Conservation (phyloP, 352 stramenopile genomes). For the Globisporangium polare region DNA sequence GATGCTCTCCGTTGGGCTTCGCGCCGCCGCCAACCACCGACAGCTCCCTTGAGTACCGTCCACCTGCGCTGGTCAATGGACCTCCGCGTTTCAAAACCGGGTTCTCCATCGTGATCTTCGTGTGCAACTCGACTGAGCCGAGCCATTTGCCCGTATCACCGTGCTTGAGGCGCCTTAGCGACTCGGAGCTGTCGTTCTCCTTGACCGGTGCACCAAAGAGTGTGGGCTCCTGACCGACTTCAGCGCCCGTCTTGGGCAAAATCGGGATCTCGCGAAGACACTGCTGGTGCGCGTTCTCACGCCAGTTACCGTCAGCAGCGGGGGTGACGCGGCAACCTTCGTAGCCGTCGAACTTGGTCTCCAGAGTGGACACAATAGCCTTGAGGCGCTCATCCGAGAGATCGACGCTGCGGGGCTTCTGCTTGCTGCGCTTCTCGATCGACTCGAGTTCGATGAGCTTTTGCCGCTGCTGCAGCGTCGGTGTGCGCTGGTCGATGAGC, state of each 20-base stretch:
- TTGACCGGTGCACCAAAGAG: constrained; percentile 46
- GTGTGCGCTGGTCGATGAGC: constrained; percentile 45
- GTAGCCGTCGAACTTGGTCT: constrained; percentile 75
- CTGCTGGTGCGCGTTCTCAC: constrained; percentile 35
- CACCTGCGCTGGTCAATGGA: constrained; percentile 63
- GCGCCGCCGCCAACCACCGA: constrained; percentile 33
- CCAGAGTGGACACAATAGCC: constrained; percentile 52
- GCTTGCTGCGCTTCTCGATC: constrained; percentile 68
- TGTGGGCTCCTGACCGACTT: constrained; percentile 48
- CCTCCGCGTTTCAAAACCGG: constrained; percentile 52
- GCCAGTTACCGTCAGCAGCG: constrained; percentile 60
- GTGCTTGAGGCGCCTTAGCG: constrained; percentile 47
- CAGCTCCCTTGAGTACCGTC: constrained; percentile 69
- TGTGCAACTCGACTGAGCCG: constrained; percentile 58
- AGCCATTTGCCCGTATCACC: constrained; percentile 53
- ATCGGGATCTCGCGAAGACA: constrained; percentile 65
- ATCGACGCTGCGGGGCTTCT: constrained; percentile 69
- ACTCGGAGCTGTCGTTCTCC: constrained; percentile 31
- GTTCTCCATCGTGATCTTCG: constrained; percentile 50
- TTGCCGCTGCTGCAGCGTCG: constrained; percentile 64
- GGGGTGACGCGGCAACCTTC: constrained; percentile 58
- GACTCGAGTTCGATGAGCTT: constrained; percentile 66
- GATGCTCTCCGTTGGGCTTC: constrained; percentile 27
- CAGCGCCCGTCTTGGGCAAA: constrained; percentile 50
- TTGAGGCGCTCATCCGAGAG: constrained; percentile 55